Evolutionary conservation across 2,329 filamentous ascomycete genomes (phyloP).

Genomic region (Pseudophaeomoniella oleicola): DNA sequence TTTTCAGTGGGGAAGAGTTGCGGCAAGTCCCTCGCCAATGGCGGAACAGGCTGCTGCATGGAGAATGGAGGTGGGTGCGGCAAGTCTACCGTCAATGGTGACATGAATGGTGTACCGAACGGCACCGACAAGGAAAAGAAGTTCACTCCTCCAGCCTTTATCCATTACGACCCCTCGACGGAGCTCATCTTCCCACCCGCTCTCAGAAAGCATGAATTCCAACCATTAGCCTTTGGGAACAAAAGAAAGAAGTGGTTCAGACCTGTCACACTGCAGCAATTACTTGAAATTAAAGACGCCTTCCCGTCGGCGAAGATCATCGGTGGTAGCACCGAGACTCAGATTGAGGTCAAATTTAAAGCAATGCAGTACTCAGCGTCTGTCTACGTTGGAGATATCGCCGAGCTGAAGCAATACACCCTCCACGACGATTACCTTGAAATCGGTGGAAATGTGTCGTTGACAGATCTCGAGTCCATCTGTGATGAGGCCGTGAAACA

Average conservation of each 20-base stretch:
- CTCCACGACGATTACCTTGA: slow-evolving; percentile 74
- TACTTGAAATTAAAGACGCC: slow-evolving; percentile 79
- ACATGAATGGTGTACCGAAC: slow-evolving; percentile 32
- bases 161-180: slow-evolving; percentile 85
- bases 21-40: slow-evolving; percentile 40
- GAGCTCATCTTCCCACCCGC: slow-evolving; percentile 88
- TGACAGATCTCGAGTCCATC: slow-evolving; percentile 82
- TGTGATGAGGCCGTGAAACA: slow-evolving; percentile 64
- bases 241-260: slow-evolving; percentile 91
- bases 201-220: slow-evolving; percentile 69
- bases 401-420: slow-evolving; percentile 68
- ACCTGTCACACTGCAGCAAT: slow-evolving; percentile 70
- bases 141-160: slow-evolving; percentile 81
- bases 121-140: slow-evolving; percentile 29
- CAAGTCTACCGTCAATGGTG: slow-evolving; percentile 32
- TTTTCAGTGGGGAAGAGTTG: slow-evolving; percentile 54
- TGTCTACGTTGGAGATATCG: slow-evolving; percentile 84
- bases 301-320: slow-evolving; percentile 86
- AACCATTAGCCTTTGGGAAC: slow-evolving; percentile 76
- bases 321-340: slow-evolving; percentile 88
- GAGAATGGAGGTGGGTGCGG: slow-evolving; percentile 50
- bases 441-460: slow-evolving; percentile 78
- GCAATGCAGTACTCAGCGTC: slow-evolving; percentile 79
- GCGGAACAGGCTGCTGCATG: slow-evolving; percentile 59
- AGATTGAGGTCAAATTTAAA: slow-evolving; percentile 98